Evolutionary conservation across 805 yeast species (phyloP).

Genomic region (Sungouiozyma ichnusensis): DNA sequence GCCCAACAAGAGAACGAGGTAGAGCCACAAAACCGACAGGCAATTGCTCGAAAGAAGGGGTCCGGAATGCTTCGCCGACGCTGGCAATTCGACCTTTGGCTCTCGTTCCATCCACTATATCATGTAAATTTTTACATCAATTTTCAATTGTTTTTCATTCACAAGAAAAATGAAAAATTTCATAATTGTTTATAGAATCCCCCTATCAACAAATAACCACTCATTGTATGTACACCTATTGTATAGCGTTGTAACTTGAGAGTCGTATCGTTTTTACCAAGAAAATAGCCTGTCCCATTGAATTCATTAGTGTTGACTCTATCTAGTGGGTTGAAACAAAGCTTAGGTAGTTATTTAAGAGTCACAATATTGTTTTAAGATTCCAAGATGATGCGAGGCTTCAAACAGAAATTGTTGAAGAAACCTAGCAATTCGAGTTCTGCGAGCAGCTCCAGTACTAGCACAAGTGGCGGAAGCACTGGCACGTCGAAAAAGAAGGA

Average conservation of each 20-base stretch:
- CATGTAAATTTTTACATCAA: not conserved
- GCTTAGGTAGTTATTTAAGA: no score
- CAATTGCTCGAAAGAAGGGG: no score
- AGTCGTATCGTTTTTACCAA: no score
- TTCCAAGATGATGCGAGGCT: constrained; percentile 60
- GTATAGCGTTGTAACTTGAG: no score
- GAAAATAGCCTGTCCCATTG: not conserved
- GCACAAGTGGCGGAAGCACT: constrained; percentile 5
- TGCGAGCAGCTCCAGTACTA: constrained; percentile 26
- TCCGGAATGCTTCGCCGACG: no score
- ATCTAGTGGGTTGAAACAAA: no score
- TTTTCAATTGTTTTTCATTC: not conserved
- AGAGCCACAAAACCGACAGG: constrained; percentile 3
- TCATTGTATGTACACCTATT: not conserved
- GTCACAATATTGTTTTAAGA: no score
- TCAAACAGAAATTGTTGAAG: constrained; percentile 43
- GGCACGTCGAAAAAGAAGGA: constrained; percentile 36
- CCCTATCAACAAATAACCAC: not conserved
- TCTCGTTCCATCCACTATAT: no score
- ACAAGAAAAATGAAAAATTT: not conserved
- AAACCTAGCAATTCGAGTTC: constrained; percentile 16
- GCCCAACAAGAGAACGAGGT: constrained; percentile 16
- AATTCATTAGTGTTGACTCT: not conserved
- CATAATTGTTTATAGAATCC: not conserved
- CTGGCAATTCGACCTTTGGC: no score